Conservation (phyloP, 1,139 yeast genomes). For the Taphrina deformans region DNA sequence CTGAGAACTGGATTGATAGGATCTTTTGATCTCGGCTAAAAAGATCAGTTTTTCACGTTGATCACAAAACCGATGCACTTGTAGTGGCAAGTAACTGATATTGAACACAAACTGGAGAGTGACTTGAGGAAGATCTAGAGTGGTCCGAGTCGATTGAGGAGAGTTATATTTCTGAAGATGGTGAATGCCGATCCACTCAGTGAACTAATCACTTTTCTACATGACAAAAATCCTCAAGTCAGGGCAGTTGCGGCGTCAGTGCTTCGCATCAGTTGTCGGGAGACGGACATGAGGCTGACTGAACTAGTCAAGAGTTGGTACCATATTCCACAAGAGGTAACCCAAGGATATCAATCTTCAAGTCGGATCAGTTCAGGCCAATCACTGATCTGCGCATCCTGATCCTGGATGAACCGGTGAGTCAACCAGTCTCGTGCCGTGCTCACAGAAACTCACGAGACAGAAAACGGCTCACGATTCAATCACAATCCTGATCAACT, state of each 20-base stretch:
- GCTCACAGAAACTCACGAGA: too few relatives aligned
- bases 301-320: conserved; percentile 61
- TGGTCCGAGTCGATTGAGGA: too few relatives aligned
- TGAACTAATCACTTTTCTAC: conserved; percentile 71
- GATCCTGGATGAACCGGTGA: conserved; percentile 53
- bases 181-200: conserved; percentile 18
- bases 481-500: conserved; percentile 74
- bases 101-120: too few relatives aligned
- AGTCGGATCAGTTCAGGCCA: conserved; percentile 68
- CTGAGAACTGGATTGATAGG: background rate
- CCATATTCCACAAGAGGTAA: conserved; percentile 65
- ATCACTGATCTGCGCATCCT: conserved; percentile 68
- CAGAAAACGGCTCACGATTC: conserved; percentile 52
- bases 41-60: background rate
- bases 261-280: too few relatives aligned
- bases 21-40: conserved; percentile 1
- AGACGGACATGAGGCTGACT: too few relatives aligned
- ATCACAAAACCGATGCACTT: too few relatives aligned
- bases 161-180: too few relatives aligned
- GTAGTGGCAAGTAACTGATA: too few relatives aligned
- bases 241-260: conserved; percentile 68
- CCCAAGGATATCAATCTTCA: conserved; percentile 64
- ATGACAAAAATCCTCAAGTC: conserved; percentile 77
- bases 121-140: too few relatives aligned
- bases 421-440: conserved; percentile 5